phyloP scores from a whole-genome alignment of 768 basidiomycete species.

The Neoboletus subvelutipes region DNA sequence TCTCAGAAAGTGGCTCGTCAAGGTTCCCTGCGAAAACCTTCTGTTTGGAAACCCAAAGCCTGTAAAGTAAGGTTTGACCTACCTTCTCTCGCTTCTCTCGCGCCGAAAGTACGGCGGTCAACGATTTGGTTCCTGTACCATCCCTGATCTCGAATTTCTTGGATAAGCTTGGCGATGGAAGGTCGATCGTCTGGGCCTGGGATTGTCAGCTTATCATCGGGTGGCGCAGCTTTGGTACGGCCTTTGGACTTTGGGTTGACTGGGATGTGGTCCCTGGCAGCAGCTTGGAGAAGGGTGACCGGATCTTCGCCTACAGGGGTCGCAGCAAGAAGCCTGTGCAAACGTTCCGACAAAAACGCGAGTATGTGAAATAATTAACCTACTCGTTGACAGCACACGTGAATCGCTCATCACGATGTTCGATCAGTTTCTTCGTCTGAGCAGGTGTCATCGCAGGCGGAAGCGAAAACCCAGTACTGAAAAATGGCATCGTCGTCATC shows the following conservation, averaged over 20 bases:
- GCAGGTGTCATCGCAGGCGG: constrained; percentile 48
- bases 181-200: constrained; percentile 50
- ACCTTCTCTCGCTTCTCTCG: constrained; percentile 56
- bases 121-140: constrained; percentile 76
- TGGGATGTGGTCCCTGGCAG: constrained; percentile 71
- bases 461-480: constrained; percentile 21
- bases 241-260: constrained; percentile 45
- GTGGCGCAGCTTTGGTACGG: background rate
- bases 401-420: constrained; percentile 67
- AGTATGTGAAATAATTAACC: constrained; percentile 8
- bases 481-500: background rate
- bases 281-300: constrained; percentile 58
- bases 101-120: constrained; percentile 51
- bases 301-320: constrained; percentile 56
- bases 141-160: constrained; percentile 35
- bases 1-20: constrained; percentile 55
- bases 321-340: constrained; percentile 56
- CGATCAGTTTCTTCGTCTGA: constrained; percentile 67
- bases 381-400: constrained; percentile 68
- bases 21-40: constrained; percentile 40
- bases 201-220: background rate
- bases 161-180: constrained; percentile 42
- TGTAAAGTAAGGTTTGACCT: background rate
- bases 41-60: background rate
- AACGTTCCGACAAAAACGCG: background rate